Evolutionary conservation across 805 yeast species (phyloP).

Genomic region (Candida rishiriensis): DNA sequence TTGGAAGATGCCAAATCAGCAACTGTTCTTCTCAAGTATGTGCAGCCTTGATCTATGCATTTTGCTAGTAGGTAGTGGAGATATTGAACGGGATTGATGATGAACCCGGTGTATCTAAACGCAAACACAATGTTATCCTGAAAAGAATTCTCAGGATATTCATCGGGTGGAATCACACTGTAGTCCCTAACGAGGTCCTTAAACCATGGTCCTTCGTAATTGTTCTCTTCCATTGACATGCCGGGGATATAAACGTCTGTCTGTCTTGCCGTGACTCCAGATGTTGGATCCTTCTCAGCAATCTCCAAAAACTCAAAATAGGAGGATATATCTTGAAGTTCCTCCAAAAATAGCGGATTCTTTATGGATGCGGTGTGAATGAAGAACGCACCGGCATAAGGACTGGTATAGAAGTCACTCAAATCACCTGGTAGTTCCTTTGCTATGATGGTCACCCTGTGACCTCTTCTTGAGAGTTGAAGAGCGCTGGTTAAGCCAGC

Average conservation of each 20-base stretch:
- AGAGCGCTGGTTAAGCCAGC: slow-evolving; percentile 52
- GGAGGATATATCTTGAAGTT: slow-evolving; percentile 32
- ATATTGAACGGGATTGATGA: slow-evolving; percentile 55
- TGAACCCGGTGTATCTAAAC: slow-evolving; percentile 54
- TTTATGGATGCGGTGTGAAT: slow-evolving; percentile 35
- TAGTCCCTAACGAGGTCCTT: slow-evolving; percentile 33
- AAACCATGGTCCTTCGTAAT: slow-evolving; percentile 37
- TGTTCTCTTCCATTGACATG: slow-evolving; percentile 19
- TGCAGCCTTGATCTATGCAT: slow-evolving; percentile 44
- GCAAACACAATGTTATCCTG: slow-evolving; percentile 38
- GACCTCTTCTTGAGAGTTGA: slow-evolving; percentile 38
- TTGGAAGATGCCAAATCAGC: slow-evolving; percentile 32
- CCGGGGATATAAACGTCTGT: slow-evolving; percentile 28
- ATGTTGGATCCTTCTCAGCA: slow-evolving; percentile 34
- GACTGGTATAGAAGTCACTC: slow-evolving; percentile 39
- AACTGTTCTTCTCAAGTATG: slow-evolving; percentile 37
- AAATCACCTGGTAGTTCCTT: slow-evolving; percentile 35
- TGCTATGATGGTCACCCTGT: slow-evolving; percentile 46
- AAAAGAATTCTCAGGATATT: slow-evolving; percentile 26
- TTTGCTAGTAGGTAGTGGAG: slow-evolving; percentile 45
- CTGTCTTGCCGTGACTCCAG: slow-evolving; percentile 34
- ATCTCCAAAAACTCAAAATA: slow-evolving; percentile 34
- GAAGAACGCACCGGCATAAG: slow-evolving; percentile 49
- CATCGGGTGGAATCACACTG: slow-evolving; percentile 24
- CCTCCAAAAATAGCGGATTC: slow-evolving; percentile 25